Evolutionary conservation across 169 alveolate genomes (phyloP), one percentile per base, ranked within the genome.

Genomic region (Eimeria praecox): DNA sequence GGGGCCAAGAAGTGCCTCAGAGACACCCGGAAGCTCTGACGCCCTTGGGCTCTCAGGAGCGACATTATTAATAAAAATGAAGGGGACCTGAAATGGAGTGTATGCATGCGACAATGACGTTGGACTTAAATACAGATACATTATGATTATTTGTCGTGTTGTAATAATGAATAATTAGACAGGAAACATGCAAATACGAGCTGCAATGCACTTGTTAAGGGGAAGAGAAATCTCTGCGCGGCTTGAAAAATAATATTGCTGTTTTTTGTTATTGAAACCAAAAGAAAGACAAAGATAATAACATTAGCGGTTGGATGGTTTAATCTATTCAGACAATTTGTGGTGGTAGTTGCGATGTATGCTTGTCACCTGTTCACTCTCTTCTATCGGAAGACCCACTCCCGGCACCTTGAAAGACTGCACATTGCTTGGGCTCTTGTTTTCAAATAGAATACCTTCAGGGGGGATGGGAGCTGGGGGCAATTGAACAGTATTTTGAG

Each of bases 401-500:
- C 95, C 95, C 0, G 95, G 95, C 35, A 90, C 95, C 80, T 90
- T 87, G 62, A 46, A 90, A 18, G 95, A 30, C 46, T 90, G 95
- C 38, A 90, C 62, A 44, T 90, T 90, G 52, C 75, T 66, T 18
- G 78, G 85, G 40, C 90, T 40, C 18, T 62, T 82, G 64, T 90
- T 90, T n/a, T 82, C 78, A 42, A 90, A 42, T 44, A 90, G 77
- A 24, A 90, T 64, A 9, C 95, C 95, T 71, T 82, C 62, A 6
- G 95, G 90, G 49, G 95, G 95, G 16, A 73, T 88, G 35, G 42
- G 42, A 5, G 89, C 82, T 3, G 95, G 95, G 16, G 83, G 83
- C 59, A 54, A 62, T 18, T 24, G 38, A 24, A 42, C 88, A 9
- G 59, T 42, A 20, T 42, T 78, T 38, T 30, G 59, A 40, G 88